Conservation (phyloP, 2,329 filamentous ascomycete genomes). For the Aspergillus phoenicis region DNA sequence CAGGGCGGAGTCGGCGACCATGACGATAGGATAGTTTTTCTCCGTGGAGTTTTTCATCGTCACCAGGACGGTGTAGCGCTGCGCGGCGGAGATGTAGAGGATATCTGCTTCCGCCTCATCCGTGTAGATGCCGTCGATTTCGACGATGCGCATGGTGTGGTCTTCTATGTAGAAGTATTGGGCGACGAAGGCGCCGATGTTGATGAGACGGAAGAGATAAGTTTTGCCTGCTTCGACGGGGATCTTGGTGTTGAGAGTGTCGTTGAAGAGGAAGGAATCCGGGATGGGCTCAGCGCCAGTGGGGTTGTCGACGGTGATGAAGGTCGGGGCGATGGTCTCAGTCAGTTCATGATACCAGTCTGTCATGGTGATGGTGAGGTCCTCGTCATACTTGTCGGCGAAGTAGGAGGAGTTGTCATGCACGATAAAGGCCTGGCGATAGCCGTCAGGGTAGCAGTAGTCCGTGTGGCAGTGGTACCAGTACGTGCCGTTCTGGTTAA, state of each 20-base stretch:
- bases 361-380: slow-evolving; percentile 67
- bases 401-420: slow-evolving; percentile 57
- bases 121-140: slow-evolving; percentile 72
- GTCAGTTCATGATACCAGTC: slow-evolving; percentile 72
- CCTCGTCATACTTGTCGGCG: slow-evolving; percentile 58
- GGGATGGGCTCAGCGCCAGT: slow-evolving; percentile 68
- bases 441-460: slow-evolving; percentile 68
- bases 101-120: slow-evolving; percentile 61
- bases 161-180: slow-evolving; percentile 55
- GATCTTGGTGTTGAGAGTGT: slow-evolving; percentile 63
- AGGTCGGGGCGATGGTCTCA: slow-evolving; percentile 55
- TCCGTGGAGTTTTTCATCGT: slow-evolving; percentile 65
- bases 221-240: slow-evolving; percentile 66
- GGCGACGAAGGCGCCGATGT: slow-evolving; percentile 69
- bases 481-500: slow-evolving; percentile 59
- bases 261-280: slow-evolving; percentile 67
- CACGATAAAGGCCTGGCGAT: slow-evolving; percentile 69
- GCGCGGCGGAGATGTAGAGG: slow-evolving; percentile 69
- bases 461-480: slow-evolving; percentile 71
- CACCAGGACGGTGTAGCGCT: slow-evolving; percentile 59
- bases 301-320: slow-evolving; percentile 51
- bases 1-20: slow-evolving; percentile 30
- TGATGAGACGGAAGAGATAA: slow-evolving; percentile 73
- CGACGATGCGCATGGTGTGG: slow-evolving; percentile 67
- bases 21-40: slow-evolving; percentile 66